Conservation (phyloP, 495 filamentous ascomycete genomes). For the Chlorociboria aeruginascens region DNA sequence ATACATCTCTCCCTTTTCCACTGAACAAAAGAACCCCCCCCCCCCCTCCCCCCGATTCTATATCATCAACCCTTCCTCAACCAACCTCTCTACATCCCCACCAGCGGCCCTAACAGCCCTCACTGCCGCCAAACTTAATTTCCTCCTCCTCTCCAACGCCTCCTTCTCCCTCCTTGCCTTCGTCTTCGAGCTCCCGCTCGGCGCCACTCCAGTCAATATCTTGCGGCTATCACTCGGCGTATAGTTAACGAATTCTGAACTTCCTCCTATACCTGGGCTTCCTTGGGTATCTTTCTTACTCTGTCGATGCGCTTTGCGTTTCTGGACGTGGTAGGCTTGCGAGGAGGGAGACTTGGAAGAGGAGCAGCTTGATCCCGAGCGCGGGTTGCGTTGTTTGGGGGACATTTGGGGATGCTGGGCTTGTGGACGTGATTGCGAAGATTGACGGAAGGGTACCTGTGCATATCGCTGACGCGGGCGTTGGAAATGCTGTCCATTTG, state of each 20-base stretch:
- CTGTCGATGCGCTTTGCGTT: slow-evolving; percentile 5
- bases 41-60: background rate
- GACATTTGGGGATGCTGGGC: background rate
- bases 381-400: background rate
- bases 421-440: background rate
- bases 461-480: background rate
- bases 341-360: background rate
- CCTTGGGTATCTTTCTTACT: background rate
- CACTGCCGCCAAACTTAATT: slow-evolving; percentile 60
- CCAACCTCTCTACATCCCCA: slow-evolving; percentile 49
- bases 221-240: slow-evolving; percentile 69
- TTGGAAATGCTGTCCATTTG: background rate
- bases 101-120: slow-evolving; percentile 67
- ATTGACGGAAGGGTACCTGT: background rate
- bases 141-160: slow-evolving; percentile 64
- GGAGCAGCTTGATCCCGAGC: background rate
- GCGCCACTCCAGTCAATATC: slow-evolving; percentile 85
- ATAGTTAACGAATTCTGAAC: slow-evolving; percentile 79
- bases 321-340: slow-evolving; percentile 2
- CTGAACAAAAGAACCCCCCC: background rate
- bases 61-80: slow-evolving; percentile 21
- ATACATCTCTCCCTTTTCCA: too few relatives aligned
- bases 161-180: slow-evolving; percentile 84
- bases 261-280: slow-evolving; percentile 18
- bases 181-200: slow-evolving; percentile 82